Evolutionary conservation across 140 eudicot species (phyloP).

Genomic region (Cichorium intybus): DNA sequence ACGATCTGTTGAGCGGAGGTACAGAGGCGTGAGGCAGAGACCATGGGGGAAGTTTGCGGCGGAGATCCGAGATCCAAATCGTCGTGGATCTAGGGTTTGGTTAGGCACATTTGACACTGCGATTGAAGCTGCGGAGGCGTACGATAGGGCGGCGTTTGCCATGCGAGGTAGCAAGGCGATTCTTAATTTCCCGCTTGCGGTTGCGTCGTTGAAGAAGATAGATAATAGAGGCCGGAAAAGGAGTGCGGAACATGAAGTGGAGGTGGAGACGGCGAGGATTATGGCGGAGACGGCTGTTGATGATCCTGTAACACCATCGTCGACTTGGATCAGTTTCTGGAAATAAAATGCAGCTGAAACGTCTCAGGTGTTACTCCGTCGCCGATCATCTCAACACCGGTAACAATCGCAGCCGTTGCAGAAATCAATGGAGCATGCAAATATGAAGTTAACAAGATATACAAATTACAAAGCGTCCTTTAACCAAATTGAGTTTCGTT

Average conservation of each 20-base stretch:
- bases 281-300: slow-evolving; percentile 10
- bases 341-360: slow-evolving; percentile 14
- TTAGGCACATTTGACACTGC: slow-evolving; percentile 77
- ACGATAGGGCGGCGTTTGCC: slow-evolving; percentile 69
- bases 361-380: slow-evolving; percentile 24
- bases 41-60: slow-evolving; percentile 93
- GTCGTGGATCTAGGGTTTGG: slow-evolving; percentile 81
- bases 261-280: slow-evolving; percentile 3
- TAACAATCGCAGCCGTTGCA: no score
- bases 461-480: neutral
- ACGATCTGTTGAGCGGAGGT: slow-evolving; percentile 25
- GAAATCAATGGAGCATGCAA: slow-evolving; percentile 5
- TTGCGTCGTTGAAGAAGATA: slow-evolving; percentile 22
- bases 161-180: slow-evolving; percentile 83
- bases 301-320: slow-evolving; percentile 31
- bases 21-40: slow-evolving; percentile 77
- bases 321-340: slow-evolving; percentile 19
- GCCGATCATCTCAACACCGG: slow-evolving; percentile 40
- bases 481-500: neutral
- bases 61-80: slow-evolving; percentile 83
- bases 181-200: slow-evolving; percentile 70
- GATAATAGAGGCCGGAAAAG: slow-evolving; percentile 20
- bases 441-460: neutral
- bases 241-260: slow-evolving; percentile 22
- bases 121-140: slow-evolving; percentile 76